Conservation (phyloP, 2,329 filamentous ascomycete genomes). For the Cryphonectria japonica region DNA sequence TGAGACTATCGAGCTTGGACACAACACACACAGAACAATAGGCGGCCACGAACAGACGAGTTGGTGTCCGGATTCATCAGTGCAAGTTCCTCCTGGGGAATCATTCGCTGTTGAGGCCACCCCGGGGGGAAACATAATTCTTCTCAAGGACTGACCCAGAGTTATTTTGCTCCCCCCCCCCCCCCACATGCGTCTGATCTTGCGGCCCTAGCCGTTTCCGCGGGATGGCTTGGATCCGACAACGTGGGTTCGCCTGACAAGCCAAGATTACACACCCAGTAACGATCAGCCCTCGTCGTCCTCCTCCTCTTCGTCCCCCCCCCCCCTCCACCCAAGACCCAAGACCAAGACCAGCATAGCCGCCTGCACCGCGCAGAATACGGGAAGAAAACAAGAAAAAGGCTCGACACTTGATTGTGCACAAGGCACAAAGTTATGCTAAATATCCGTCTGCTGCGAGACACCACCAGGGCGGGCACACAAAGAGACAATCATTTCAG, state of each 20-base stretch:
- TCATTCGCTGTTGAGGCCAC: not conserved
- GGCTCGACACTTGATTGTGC: not conserved
- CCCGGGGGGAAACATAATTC: not conserved
- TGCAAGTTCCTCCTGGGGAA: not conserved
- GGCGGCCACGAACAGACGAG: not conserved
- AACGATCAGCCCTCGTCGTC: not conserved
- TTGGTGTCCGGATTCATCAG: not conserved
- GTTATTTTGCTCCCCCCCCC: not conserved
- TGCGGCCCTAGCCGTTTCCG: not conserved
- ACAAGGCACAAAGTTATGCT: not conserved
- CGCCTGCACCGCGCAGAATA: not conserved
- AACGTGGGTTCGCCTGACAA: slow-evolving; percentile 2
- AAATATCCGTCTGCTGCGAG: not conserved
- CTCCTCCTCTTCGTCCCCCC: too few relatives aligned
- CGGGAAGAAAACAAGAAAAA: not conserved
- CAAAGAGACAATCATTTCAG: not conserved
- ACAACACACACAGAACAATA: not conserved
- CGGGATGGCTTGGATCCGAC: slow-evolving; percentile 4
- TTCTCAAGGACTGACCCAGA: not conserved
- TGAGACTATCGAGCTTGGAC: not conserved
- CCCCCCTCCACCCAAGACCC: not conserved
- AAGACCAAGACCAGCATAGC: not conserved
- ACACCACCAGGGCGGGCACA: not conserved
- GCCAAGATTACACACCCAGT: not conserved
- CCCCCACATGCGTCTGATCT: not conserved